Conservation (phyloP, 2,329 filamentous ascomycete species). For the Arthrinium phaeospermum region DNA sequence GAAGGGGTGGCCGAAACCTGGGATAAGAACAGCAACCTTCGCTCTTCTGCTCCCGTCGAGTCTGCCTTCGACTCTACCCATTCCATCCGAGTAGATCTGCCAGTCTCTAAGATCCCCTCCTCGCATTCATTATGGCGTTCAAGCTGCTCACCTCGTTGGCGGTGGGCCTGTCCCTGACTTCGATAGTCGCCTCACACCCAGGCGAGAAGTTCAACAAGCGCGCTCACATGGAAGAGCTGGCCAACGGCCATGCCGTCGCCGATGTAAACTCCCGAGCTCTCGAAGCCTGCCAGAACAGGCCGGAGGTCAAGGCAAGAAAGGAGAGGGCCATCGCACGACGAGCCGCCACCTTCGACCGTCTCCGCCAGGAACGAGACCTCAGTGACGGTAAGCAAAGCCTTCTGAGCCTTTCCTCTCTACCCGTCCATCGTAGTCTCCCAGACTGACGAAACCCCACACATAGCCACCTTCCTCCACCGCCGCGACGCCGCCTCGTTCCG, state of each 20-base stretch:
- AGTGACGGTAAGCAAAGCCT: conserved; percentile 29
- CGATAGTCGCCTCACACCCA: conserved; percentile 34
- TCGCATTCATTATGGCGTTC: not conserved
- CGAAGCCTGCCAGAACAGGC: conserved; percentile 44
- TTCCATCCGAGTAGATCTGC: not conserved
- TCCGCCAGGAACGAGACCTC: conserved; percentile 41
- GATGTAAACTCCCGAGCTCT: conserved; percentile 40
- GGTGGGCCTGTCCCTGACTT: conserved; percentile 30
- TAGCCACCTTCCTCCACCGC: conserved; percentile 34
- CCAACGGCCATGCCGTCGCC: conserved; percentile 36
- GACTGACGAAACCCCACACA: not conserved
- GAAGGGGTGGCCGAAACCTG: not conserved
- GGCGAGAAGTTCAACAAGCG: conserved; percentile 36
- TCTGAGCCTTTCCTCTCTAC: too few species aligned
- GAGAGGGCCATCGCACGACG: conserved; percentile 46
- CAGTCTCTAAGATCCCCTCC: not conserved
- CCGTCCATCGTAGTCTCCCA: not conserved
- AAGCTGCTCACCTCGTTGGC: conserved; percentile 23
- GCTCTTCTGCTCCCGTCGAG: not conserved
- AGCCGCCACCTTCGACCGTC: conserved; percentile 42
- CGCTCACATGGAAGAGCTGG: conserved; percentile 34
- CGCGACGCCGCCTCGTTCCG: conserved; percentile 43
- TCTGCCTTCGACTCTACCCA: not conserved
- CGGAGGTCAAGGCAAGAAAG: conserved; percentile 46
- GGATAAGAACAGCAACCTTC: not conserved